phyloP scores from a whole-genome alignment of 2,329 filamentous ascomycete genomes.

The Beauveria sp. region DNA sequence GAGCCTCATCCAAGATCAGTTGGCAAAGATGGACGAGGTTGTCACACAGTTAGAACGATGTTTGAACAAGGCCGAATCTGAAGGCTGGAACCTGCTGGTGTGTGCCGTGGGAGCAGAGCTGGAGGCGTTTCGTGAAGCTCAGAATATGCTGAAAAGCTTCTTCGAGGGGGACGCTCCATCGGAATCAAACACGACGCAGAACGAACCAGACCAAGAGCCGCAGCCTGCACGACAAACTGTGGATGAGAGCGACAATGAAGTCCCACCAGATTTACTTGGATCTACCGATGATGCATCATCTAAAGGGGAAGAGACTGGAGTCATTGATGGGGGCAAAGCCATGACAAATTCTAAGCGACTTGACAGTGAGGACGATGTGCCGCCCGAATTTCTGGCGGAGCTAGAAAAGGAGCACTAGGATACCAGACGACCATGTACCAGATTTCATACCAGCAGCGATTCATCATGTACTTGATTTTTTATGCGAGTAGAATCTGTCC shows the following conservation, averaged over 20 bases:
- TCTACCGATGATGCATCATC: slow-evolving; percentile 23
- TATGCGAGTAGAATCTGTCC: neutral
- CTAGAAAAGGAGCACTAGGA: slow-evolving; percentile 19
- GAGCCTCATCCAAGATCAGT: slow-evolving; percentile 35
- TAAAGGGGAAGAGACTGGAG: neutral
- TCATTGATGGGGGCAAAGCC: neutral
- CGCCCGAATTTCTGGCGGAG: slow-evolving; percentile 44
- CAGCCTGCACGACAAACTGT: neutral
- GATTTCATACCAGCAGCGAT: neutral
- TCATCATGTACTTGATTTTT: neutral
- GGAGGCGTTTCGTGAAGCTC: slow-evolving; percentile 56
- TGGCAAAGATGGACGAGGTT: slow-evolving; percentile 49
- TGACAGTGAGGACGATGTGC: slow-evolving; percentile 41
- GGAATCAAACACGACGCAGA: slow-evolving; percentile 5
- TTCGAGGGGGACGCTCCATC: slow-evolving; percentile 1
- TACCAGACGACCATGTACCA: neutral
- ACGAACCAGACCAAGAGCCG: neutral
- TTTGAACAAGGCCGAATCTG: slow-evolving; percentile 47
- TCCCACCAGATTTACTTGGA: slow-evolving; percentile 24
- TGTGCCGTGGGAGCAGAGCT: slow-evolving; percentile 69
- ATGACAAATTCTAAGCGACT: neutral
- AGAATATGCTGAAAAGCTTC: slow-evolving; percentile 41
- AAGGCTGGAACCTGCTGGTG: slow-evolving; percentile 66
- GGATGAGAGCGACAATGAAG: slow-evolving; percentile 18
- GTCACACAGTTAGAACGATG: slow-evolving; percentile 47